Conservation (phyloP, 2,329 filamentous ascomycete genomes). For the Dactylellina cionopaga region DNA sequence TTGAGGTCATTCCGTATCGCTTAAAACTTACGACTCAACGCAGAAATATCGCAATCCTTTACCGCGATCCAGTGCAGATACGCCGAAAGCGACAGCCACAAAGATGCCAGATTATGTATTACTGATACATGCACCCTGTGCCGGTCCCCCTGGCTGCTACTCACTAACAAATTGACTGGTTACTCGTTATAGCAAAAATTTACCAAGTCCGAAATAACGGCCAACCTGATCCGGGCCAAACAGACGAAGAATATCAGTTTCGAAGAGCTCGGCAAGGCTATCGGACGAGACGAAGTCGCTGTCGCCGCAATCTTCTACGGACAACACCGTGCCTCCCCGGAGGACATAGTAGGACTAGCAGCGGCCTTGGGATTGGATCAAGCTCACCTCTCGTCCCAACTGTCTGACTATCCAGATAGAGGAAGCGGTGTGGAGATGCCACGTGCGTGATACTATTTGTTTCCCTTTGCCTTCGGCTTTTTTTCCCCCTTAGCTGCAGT, state of each 20-base stretch:
- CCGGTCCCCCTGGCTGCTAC: neutral
- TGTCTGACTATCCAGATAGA: slow-evolving; percentile 54
- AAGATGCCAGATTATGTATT: neutral
- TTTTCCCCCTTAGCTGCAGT: neutral
- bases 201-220: slow-evolving; percentile 28
- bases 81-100: too few relatives aligned
- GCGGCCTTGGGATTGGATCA: slow-evolving; percentile 47
- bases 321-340: slow-evolving; percentile 53
- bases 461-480: slow-evolving; percentile 2
- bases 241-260: slow-evolving; percentile 53
- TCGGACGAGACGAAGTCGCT: slow-evolving; percentile 57
- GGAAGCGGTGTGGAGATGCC: slow-evolving; percentile 55
- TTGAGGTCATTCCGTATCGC: too few relatives aligned
- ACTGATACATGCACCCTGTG: neutral
- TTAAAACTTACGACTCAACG: too few relatives aligned
- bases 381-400: slow-evolving; percentile 23
- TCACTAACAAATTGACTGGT: neutral
- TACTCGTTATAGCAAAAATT: slow-evolving; percentile 7
- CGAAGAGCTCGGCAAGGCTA: slow-evolving; percentile 53
- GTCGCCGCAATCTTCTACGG: slow-evolving; percentile 57
- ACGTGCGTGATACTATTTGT: slow-evolving; percentile 48
- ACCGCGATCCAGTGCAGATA: too few relatives aligned
- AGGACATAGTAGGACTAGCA: slow-evolving; percentile 54
- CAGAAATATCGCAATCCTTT: too few relatives aligned
- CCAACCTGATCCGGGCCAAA: slow-evolving; percentile 55